These are phyloP conservation scores for Aspergillus sp. DNA, from an alignment of 2,329 filamentous ascomycete species.

Conservation along the genomic window DNA sequence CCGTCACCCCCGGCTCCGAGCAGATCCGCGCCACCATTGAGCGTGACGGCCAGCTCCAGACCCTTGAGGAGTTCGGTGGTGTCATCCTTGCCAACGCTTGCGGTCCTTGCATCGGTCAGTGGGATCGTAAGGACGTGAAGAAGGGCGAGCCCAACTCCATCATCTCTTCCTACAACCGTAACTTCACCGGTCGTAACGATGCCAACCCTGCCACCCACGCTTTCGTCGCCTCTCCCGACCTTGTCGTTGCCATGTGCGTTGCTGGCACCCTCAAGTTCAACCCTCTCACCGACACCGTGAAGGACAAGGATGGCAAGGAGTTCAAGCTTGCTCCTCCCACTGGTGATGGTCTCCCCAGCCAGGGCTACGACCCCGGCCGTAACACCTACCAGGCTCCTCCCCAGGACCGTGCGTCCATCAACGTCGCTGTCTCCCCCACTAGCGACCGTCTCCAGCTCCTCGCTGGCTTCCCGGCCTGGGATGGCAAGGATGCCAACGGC, in stretches of 20 bases:
- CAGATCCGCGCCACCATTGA: conserved; percentile 93
- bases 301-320: conserved; percentile 94
- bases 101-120: conserved; percentile 89
- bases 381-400: conserved; percentile 97
- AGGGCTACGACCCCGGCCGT: conserved; percentile 85
- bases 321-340: conserved; percentile 81
- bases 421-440: conserved; percentile 78
- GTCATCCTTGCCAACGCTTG: conserved; percentile 95
- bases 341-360: conserved; percentile 74
- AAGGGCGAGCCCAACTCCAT: conserved; percentile 97
- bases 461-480: conserved; percentile 80
- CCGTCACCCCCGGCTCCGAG: conserved; percentile 93
- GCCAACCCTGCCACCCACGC: conserved; percentile 93
- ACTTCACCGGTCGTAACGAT: conserved; percentile 98
- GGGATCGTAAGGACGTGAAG: conserved; percentile 90
- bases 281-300: conserved; percentile 85
- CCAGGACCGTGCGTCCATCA: conserved; percentile 68
- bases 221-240: conserved; percentile 86
- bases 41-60: conserved; percentile 86
- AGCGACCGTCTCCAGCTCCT: conserved; percentile 95
- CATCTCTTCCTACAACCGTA: conserved; percentile 98
- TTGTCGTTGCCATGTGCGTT: conserved; percentile 82
- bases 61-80: conserved; percentile 94
- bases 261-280: conserved; percentile 90
- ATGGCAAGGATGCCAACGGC: conserved; percentile 82